Base-by-base conservation (phyloP, 164 flowering plant genomes). In the Vitis amurensis region DNA sequence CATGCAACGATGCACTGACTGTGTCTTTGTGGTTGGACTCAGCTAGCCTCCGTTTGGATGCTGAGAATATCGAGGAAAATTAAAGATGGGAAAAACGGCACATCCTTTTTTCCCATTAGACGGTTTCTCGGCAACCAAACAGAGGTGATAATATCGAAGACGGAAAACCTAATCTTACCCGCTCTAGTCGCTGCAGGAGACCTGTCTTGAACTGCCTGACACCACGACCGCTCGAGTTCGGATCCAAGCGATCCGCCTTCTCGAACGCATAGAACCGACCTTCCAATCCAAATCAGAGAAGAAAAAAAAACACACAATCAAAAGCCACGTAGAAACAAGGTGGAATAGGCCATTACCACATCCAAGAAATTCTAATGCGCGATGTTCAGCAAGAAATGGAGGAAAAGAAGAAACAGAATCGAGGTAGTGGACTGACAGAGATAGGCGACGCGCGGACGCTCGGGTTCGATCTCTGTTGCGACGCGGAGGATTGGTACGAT, bases 181-280 rank as follows among this genome's bases (percentile, higher is more conserved):
- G 79, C 71, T 93, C 97, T 23, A 95, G 60, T 52, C 99, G 83
- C 62, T 93, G 99, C 30, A 87, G 84, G 0, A 95, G 86, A 52
- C 73, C 78, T 5, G 97, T 93, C 77, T 95, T 95, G 83, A 95
- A 95, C 74, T 95, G 99, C 63, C 97, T 82, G 55, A 95, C 99
- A 50, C 99, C 98, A 76, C 99, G 91, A 9, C 99, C 99, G 10
- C 79, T 90, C 11, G 98, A 93, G 79, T 69, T 90, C 2, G 87
- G 91, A 72, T 95, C 99, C 84, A 91, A 76, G 59, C 98, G 77
- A 69, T 91, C 92, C 51, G 99, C 97, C 71, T 95, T 95, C 85
- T 91, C 99, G 58, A 95, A 91, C 7, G 98, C 97, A 70, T 95
- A 93, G 67, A 89, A 90, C 27, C 99, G 98, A 82, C 99, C 99